Evolutionary conservation across 257 asterid species (phyloP).

Genomic region (Haberlea rhodopensis): DNA sequence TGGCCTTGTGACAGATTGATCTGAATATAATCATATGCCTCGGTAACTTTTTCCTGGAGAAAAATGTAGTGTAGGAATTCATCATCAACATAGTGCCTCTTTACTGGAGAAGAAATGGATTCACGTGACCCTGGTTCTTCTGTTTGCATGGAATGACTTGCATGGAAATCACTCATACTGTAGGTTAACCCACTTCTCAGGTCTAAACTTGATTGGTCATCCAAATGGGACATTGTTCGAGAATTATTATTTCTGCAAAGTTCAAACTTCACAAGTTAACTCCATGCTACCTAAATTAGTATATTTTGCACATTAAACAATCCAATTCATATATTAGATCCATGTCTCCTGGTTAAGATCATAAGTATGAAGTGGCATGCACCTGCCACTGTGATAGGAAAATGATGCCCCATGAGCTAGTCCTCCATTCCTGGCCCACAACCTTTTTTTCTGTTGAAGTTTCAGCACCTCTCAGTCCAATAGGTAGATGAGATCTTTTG

Average conservation of each 20-base stretch:
- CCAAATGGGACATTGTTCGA: conserved; percentile 55
- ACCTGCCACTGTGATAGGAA: conserved; percentile 71
- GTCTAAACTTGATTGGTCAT: conserved; percentile 48
- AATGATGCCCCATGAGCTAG: conserved; percentile 57
- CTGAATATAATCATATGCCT: conserved; percentile 42
- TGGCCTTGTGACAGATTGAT: conserved; percentile 48
- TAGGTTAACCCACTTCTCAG: conserved; percentile 49
- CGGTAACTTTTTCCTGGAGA: conserved; percentile 41
- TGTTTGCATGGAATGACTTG: conserved; percentile 51
- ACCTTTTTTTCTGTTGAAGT: conserved; percentile 70
- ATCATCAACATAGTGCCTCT: conserved; percentile 36
- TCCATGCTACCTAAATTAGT: too few species aligned
- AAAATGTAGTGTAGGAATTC: conserved; percentile 48
- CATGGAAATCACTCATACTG: conserved; percentile 45
- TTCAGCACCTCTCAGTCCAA: conserved; percentile 29
- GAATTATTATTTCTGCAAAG: conserved; percentile 52
- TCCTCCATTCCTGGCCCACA: conserved; percentile 59
- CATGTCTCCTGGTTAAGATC: conserved; percentile 11
- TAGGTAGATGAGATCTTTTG: neutral
- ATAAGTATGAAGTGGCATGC: conserved; percentile 23
- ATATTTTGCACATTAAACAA: conserved; percentile 6
- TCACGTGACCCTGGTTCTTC: conserved; percentile 58
- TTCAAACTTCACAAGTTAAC: conserved; percentile 24
- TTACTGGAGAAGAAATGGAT: conserved; percentile 48
- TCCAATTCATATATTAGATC: neutral